Percentiles rank a stretch among this genome's conserved stretches.
These are phyloP conservation scores for Hyaloscypha hepaticicola DNA, from an alignment of 495 filamentous ascomycete species.

Conservation along the genomic window DNA sequence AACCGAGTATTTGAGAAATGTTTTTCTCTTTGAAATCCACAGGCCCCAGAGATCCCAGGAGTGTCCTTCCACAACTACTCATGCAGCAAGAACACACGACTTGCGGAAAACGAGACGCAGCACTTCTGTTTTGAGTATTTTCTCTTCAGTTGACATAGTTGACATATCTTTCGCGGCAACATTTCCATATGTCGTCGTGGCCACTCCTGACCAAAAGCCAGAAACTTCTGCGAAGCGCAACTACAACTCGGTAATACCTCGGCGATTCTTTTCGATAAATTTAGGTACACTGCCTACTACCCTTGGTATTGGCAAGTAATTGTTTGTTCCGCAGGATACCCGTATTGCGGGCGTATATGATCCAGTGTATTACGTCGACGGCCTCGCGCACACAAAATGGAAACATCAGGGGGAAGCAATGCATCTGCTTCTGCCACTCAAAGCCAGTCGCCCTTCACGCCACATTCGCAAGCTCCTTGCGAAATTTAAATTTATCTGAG, in stretches of 20 bases:
- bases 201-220: not conserved
- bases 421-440: conserved; percentile 48
- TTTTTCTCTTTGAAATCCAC: not conserved
- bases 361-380: conserved; percentile 39
- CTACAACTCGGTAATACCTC: not conserved
- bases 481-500: conserved; percentile 39
- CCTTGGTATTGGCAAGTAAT: not conserved
- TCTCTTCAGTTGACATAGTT: not conserved
- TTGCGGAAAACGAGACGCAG: not conserved
- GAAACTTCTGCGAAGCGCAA: not conserved
- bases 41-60: not conserved
- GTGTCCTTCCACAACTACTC: not conserved
- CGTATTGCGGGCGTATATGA: conserved; percentile 33
- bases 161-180: not conserved
- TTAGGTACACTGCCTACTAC: not conserved
- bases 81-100: not conserved
- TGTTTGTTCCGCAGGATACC: conserved; percentile 9
- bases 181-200: not conserved
- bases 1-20: not conserved
- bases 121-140: not conserved
- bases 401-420: conserved; percentile 44
- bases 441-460: conserved; percentile 42
- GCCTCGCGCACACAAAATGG: conserved; percentile 38
- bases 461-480: conserved; percentile 31
- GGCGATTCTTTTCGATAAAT: not conserved